These are phyloP conservation scores for Triticum urartu DNA, from an alignment of 176 grass and related monocot species.

Conservation along the genomic window DNA sequence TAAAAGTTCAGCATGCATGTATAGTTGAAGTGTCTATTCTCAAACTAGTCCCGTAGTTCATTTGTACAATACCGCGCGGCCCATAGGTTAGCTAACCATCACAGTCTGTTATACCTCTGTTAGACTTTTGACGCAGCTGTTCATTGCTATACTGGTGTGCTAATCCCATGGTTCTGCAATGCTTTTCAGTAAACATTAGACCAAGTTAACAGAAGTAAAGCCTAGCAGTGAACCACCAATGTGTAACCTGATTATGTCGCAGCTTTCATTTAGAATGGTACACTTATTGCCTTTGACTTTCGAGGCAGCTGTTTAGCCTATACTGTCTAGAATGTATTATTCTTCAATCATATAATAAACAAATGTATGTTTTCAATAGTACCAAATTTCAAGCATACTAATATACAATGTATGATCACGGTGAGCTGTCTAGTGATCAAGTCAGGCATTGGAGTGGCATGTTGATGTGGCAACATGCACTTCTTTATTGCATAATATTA, in stretches of 20 bases:
- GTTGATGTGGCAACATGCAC: background rate
- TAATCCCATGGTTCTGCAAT: background rate
- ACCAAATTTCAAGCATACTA: background rate
- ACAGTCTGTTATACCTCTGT: background rate
- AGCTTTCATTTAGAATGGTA: background rate
- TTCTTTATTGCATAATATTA: constrained; percentile 1
- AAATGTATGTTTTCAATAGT: background rate
- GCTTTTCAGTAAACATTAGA: background rate
- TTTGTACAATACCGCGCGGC: background rate
- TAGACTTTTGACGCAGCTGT: no score
- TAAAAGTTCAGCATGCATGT: background rate
- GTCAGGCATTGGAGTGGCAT: constrained; percentile 23
- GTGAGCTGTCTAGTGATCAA: constrained; percentile 29
- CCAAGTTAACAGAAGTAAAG: background rate
- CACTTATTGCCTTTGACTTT: background rate
- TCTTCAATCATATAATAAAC: background rate
- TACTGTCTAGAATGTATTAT: background rate
- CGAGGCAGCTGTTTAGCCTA: background rate
- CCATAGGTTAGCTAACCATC: background rate
- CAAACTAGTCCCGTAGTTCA: background rate
- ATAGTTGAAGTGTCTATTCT: background rate
- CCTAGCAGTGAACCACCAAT: background rate
- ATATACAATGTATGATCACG: background rate
- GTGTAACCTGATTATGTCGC: constrained; percentile 5
- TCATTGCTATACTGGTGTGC: background rate